phyloP scores from a whole-genome alignment of 331 rosid genomes.

The Cydonia oblonga region DNA sequence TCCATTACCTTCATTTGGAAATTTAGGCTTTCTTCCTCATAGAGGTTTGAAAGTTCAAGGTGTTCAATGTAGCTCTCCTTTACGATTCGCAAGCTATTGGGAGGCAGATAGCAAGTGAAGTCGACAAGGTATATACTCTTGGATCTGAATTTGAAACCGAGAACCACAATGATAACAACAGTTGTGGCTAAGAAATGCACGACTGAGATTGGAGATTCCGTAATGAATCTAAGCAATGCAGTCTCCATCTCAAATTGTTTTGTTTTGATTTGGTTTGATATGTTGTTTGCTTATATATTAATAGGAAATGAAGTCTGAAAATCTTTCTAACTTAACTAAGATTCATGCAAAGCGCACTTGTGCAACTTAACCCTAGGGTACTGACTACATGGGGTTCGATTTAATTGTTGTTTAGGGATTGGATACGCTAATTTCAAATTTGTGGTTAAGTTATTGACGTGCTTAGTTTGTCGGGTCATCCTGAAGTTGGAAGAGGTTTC shows the following conservation, averaged over 20 bases:
- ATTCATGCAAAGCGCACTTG: too few species aligned
- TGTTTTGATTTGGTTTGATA: too few species aligned
- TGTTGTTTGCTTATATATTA: too few species aligned
- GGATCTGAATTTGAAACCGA: neutral
- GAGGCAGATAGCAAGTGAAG: slow-evolving; percentile 47
- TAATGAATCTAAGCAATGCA: neutral
- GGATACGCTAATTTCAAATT: too few species aligned
- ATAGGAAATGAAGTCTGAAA: neutral
- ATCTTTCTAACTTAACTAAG: too few species aligned
- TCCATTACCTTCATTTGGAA: slow-evolving; percentile 43
- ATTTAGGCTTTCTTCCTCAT: slow-evolving; percentile 16
- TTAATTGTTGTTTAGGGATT: too few species aligned
- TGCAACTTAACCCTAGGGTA: too few species aligned
- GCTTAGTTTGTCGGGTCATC: too few species aligned
- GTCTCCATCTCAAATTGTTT: slow-evolving; percentile 2
- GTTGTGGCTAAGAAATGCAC: slow-evolving; percentile 3
- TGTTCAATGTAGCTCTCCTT: slow-evolving; percentile 36
- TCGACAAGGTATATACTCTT: slow-evolving; percentile 44
- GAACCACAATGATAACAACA: neutral
- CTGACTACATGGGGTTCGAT: too few species aligned
- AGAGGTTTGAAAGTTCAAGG: neutral
- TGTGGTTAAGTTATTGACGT: too few species aligned
- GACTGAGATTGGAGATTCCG: neutral
- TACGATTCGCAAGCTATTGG: slow-evolving; percentile 24
- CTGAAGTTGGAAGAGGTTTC: too few species aligned